Conservation (phyloP, 2,329 filamentous ascomycete species). For the Fusarium multiceps region DNA sequence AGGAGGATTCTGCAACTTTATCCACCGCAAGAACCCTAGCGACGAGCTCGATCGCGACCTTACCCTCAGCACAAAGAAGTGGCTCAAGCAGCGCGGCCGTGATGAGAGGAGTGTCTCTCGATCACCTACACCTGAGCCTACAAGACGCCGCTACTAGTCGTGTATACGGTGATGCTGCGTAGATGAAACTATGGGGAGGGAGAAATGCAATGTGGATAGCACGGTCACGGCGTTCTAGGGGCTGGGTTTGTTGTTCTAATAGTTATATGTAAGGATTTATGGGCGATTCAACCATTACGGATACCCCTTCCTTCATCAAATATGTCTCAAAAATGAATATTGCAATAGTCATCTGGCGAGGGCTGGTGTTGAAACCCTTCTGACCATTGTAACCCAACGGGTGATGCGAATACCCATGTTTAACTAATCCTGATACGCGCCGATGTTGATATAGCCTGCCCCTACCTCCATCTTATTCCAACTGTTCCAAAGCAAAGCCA, state of each 20-base stretch:
- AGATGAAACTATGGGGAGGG: slow-evolving; percentile 14
- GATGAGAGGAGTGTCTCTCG: slow-evolving; percentile 85
- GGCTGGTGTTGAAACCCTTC: slow-evolving; percentile 45
- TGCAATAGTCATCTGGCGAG: slow-evolving; percentile 29
- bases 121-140: slow-evolving; percentile 88
- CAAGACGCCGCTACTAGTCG: slow-evolving; percentile 74
- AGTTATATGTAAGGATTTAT: slow-evolving; percentile 34
- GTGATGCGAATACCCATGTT: slow-evolving; percentile 43
- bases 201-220: slow-evolving; percentile 28
- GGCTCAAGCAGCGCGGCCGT: slow-evolving; percentile 84
- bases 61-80: slow-evolving; percentile 92
- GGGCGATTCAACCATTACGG: slow-evolving; percentile 31
- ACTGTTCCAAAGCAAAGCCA: slow-evolving; percentile 35
- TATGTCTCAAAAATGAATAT: slow-evolving; percentile 22
- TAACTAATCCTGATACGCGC: slow-evolving; percentile 43
- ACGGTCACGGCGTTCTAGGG: slow-evolving; percentile 46
- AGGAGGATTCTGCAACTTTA: slow-evolving; percentile 99
- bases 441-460: slow-evolving; percentile 43
- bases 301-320: slow-evolving; percentile 38
- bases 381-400: slow-evolving; percentile 43
- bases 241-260: slow-evolving; percentile 32
- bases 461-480: slow-evolving; percentile 33
- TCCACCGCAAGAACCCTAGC: slow-evolving; percentile 94
- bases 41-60: slow-evolving; percentile 90
- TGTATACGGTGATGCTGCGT: slow-evolving; percentile 8